Base-by-base conservation (phyloP, 2,329 filamentous ascomycete genomes). In the Biscogniauxia sp. region DNA sequence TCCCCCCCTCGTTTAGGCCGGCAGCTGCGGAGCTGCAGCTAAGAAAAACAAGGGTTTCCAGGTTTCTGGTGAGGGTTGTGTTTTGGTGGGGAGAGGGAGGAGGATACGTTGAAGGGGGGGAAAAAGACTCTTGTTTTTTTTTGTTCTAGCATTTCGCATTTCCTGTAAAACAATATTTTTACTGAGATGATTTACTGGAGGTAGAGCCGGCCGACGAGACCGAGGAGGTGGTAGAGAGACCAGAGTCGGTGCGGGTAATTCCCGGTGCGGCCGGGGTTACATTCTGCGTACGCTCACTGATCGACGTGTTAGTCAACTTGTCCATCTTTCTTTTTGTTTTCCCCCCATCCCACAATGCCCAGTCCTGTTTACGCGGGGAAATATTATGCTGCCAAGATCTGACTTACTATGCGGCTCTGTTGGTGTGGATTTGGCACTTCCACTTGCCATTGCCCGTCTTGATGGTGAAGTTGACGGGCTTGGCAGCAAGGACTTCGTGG, bases 351-450 rank as follows among this genome's bases (percentile, higher is more conserved):
- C 37, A 45, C 37, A 7, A 45, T 45, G 37, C 37, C 37, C n/a
- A n/a, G 37, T 45, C 2, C 37, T 45, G 7, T 56, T 65, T 23
- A 26, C 45, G 20, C 1, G n/a, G n/a, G n/a, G 51, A 57, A 2
- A 23, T 32, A 54, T 5, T 5, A 15, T 19, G 37, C 8, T 32
- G 57, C 49, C 32, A 32, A 56, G 61, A 58, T 28, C 11, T 23
- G 17, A 71, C 72, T 68, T 62, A 73, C 72, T 70, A 72, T 67
- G 69, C 55, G 63, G 68, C 69, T 66, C 72, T 68, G 69, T 69
- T 69, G 59, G 62, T 64, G 66, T 73, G 71, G 37, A 73, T 52
- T 55, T 70, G 68, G 63, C 70, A 72, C 63, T 72, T 66, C 72
- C 72, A 73, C 53, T 63, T 61, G 60, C 72, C 72, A 25, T 62